A percentile compares a stretch with the other conserved stretches of the same genome.
phyloP scores from a whole-genome alignment of 176 grass and related monocot species.

The maize (Zea mays) region DNA sequence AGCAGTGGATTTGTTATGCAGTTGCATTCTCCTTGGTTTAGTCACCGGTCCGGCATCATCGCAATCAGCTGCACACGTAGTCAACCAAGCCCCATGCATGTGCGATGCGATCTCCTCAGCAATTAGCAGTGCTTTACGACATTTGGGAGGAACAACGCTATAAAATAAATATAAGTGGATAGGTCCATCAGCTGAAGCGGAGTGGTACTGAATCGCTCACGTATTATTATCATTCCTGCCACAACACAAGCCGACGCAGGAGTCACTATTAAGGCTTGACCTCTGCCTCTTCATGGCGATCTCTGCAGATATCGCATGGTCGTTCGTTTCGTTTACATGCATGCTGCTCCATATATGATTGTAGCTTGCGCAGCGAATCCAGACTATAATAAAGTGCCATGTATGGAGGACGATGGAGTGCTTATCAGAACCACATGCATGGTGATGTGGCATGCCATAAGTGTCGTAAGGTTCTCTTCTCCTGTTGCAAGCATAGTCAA shows the following conservation, averaged over 20 bases:
- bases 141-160: background rate
- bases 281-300: background rate
- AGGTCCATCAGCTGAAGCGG: background rate
- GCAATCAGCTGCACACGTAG: background rate
- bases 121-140: background rate
- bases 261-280: slow-evolving; percentile 12
- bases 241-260: slow-evolving; percentile 3
- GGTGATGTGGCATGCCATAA: background rate
- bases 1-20: background rate
- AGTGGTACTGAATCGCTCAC: background rate
- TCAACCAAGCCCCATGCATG: background rate
- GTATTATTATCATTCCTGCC: background rate
- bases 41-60: background rate
- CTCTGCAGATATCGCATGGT: background rate
- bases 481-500: background rate
- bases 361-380: background rate
- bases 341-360: background rate
- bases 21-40: background rate
- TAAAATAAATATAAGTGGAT: background rate
- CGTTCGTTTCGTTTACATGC: background rate
- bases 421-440: background rate
- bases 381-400: background rate
- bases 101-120: background rate
- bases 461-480: background rate
- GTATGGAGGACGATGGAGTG: background rate